Conservation (phyloP, 1,284 basidiomycete genomes). For the Gomphus sp. region DNA sequence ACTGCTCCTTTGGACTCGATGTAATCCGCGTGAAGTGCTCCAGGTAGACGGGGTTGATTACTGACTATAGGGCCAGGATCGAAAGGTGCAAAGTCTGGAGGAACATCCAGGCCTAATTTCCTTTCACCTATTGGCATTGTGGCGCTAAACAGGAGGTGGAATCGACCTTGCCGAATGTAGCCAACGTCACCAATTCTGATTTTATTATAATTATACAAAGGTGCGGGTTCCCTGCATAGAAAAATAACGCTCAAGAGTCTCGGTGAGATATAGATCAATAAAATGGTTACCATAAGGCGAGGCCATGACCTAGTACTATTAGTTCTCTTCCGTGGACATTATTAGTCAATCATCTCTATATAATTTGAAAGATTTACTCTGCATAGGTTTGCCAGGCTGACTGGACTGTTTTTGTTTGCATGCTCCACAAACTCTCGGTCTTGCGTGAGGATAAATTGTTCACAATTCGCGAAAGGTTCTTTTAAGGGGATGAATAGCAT, state of each 20-base stretch:
- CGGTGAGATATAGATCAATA: neutral
- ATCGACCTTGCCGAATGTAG: neutral
- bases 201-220: neutral
- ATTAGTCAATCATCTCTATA: neutral
- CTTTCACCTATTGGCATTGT: neutral
- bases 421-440: neutral
- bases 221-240: neutral
- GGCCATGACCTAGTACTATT: neutral
- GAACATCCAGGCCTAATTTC: neutral
- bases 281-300: neutral
- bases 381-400: neutral
- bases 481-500: too few species aligned
- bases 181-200: slow-evolving; percentile 1
- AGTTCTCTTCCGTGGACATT: neutral
- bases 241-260: neutral
- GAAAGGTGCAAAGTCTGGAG: neutral
- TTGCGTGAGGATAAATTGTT: too few species aligned
- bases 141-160: neutral
- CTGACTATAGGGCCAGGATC: neutral
- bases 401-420: neutral
- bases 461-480: too few species aligned
- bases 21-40: neutral
- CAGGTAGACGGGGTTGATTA: neutral
- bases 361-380: neutral
- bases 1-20: neutral